Evolutionary conservation across 352 stramenopile species (phyloP), one percentile per base, ranked within the genome.

Genomic region (Phytophthora megakarya): DNA sequence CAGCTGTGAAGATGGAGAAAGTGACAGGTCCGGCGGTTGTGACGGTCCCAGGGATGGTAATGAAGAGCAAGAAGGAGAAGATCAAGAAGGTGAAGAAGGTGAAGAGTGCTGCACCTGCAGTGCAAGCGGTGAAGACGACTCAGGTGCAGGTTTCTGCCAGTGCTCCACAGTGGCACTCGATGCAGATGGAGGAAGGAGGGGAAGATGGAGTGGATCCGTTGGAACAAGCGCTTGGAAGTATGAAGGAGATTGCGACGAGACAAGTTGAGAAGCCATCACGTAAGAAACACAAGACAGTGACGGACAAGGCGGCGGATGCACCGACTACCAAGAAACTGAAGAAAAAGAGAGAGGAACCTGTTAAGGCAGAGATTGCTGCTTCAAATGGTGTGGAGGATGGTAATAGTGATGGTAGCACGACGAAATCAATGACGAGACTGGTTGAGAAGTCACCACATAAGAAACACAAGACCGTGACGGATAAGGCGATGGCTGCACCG

Each of bases 141-240:
- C 26, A 3, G 8, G 48, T 39, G 2, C 48, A 65, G 6, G 13
- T 11, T 35, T 35, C 4, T 35, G 30, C 13, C 8, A 35, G 30
- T 35, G 35, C 46, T 10, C 39, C 50, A 19, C 48, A 65, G 37
- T 42, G 21, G 44, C 40, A 65, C 49, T 47, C 30, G 8, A 46
- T 57, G 51, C 16, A 49, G 32, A 55, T 52, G 12, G 11, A 58
- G 11, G 55, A 43, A 13, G 39, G 45, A n/a, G n/a, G 21, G 16
- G 46, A 60, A 21, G 42, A 63, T 6, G 59, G 43, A 23, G 61
- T 69, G 37, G 60, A 83, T 32, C 61, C 67, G 26, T 43, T 84
- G 13, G 74, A 82, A 30, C 67, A 70, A 35, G 71, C 69, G 15
- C 51, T 85, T 28, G 49, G 64, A 10, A 73, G 57, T n/a, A 61